Percentiles rank a stretch among this genome's conserved stretches.
phyloP scores from a whole-genome alignment of 768 basidiomycete genomes.

The Lyophyllum semitale region DNA sequence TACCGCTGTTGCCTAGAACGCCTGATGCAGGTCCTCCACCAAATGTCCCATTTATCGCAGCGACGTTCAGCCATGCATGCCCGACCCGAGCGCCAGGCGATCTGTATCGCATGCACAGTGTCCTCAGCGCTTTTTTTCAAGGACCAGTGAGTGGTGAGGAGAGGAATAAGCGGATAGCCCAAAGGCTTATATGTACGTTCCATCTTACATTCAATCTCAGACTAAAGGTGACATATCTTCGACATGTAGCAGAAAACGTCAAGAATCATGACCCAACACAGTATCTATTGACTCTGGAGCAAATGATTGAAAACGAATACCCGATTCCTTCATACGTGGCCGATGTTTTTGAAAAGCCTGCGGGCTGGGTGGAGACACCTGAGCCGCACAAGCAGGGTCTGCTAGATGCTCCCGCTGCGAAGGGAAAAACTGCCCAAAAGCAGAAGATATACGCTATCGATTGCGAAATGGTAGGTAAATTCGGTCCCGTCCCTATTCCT shows the following conservation, averaged over 20 bases:
- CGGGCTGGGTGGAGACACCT: slow-evolving; percentile 86
- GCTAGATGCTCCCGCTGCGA: slow-evolving; percentile 25
- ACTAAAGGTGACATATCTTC: slow-evolving; percentile 3
- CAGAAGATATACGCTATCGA: slow-evolving; percentile 81
- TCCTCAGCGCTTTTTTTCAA: slow-evolving; percentile 81
- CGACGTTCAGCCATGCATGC: slow-evolving; percentile 88
- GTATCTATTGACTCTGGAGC: slow-evolving; percentile 75
- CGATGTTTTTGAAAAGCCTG: slow-evolving; percentile 61
- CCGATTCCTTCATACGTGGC: slow-evolving; percentile 85
- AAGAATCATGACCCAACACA: slow-evolving; percentile 64
- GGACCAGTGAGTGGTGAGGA: slow-evolving; percentile 80
- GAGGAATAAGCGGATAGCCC: slow-evolving; percentile 63
- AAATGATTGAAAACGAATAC: slow-evolving; percentile 96
- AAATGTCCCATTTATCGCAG: slow-evolving; percentile 66
- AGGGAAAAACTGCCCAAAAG: slow-evolving; percentile 26
- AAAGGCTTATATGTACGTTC: slow-evolving; percentile 38
- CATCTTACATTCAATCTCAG: background rate
- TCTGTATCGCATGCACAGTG: slow-evolving; percentile 79
- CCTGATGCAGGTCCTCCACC: slow-evolving; percentile 27
- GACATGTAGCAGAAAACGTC: slow-evolving; percentile 54
- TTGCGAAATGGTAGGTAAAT: slow-evolving; percentile 88
- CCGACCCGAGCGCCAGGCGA: slow-evolving; percentile 95
- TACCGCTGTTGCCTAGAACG: slow-evolving; percentile 33
- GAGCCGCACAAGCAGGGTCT: slow-evolving; percentile 34
- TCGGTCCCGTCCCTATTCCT: background rate